Conservation (phyloP, 306 rosid genomes). For the Dalbergia oliveri region DNA sequence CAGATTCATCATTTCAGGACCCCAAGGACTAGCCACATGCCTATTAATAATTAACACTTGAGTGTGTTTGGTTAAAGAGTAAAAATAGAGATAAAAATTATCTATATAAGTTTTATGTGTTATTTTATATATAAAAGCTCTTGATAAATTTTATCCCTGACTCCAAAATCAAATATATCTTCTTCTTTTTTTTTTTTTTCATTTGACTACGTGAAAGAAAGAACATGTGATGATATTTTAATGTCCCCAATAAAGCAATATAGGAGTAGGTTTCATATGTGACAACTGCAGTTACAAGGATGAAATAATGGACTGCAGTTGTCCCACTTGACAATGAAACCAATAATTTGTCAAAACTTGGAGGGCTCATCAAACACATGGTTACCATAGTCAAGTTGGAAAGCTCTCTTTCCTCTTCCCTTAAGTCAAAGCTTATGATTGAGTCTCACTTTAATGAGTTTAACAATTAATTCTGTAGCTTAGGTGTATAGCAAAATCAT, state of each 20-base stretch:
- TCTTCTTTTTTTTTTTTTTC: neutral
- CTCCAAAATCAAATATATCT: no score
- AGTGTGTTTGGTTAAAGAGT: no score
- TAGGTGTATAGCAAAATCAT: constrained; percentile 51
- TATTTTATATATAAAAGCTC: no score
- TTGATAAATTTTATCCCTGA: no score
- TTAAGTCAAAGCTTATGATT: constrained; percentile 49
- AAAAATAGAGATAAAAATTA: no score
- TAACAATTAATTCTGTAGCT: constrained; percentile 38
- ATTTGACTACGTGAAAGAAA: constrained; percentile 2
- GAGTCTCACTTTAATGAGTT: constrained; percentile 32
- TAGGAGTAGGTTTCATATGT: neutral
- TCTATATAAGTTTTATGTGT: no score
- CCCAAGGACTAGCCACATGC: neutral
- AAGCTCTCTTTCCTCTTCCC: constrained; percentile 6
- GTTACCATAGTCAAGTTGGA: constrained; percentile 28
- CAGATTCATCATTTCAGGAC: constrained; percentile 18
- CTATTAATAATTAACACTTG: neutral
- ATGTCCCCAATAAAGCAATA: constrained; percentile 26
- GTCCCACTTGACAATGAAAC: constrained; percentile 35
- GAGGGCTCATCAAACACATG: constrained; percentile 16
- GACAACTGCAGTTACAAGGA: constrained; percentile 15
- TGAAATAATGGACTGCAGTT: constrained; percentile 30
- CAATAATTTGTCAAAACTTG: constrained; percentile 27
- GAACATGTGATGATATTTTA: neutral